These are phyloP conservation scores for Candida morakotiae DNA, from an alignment of 805 yeast genomes.

Conservation along the genomic window DNA sequence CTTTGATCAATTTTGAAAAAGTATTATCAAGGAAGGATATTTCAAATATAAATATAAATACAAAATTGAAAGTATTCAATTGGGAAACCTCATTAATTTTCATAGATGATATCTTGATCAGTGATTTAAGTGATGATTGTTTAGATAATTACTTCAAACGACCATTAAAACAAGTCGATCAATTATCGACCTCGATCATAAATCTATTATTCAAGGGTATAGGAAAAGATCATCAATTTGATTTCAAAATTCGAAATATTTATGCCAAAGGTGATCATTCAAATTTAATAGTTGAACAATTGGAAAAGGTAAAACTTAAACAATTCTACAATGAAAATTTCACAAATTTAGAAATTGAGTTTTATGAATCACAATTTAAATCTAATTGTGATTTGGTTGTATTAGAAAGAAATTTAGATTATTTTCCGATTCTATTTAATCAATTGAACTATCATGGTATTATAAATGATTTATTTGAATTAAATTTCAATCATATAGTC, in stretches of 20 bases:
- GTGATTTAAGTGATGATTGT: constrained; percentile 38
- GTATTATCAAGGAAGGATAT: not conserved
- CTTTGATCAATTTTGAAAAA: constrained; percentile 9
- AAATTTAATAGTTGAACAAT: constrained; percentile 38
- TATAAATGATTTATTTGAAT: constrained; percentile 64
- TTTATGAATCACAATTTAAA: constrained; percentile 29
- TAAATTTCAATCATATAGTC: constrained; percentile 35
- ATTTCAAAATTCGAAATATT: constrained; percentile 48
- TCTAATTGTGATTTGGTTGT: constrained; percentile 69
- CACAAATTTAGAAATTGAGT: constrained; percentile 34
- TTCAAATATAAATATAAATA: constrained; percentile 20
- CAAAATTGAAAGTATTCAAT: constrained; percentile 38
- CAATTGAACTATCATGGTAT: constrained; percentile 84
- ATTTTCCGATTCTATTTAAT: constrained; percentile 62
- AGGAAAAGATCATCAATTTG: constrained; percentile 14
- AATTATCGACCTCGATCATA: constrained; percentile 48
- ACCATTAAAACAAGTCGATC: constrained; percentile 43
- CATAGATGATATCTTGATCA: constrained; percentile 38
- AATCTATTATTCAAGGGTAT: constrained; percentile 21
- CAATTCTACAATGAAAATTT: constrained; percentile 33
- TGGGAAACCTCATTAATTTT: constrained; percentile 45
- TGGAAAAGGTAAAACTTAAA: constrained; percentile 31
- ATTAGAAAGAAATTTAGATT: constrained; percentile 75
- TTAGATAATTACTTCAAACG: constrained; percentile 41
- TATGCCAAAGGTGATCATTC: constrained; percentile 61